Evolutionary conservation across 2,329 filamentous ascomycete species (phyloP).

Genomic region (Fusarium drepaniforme): DNA sequence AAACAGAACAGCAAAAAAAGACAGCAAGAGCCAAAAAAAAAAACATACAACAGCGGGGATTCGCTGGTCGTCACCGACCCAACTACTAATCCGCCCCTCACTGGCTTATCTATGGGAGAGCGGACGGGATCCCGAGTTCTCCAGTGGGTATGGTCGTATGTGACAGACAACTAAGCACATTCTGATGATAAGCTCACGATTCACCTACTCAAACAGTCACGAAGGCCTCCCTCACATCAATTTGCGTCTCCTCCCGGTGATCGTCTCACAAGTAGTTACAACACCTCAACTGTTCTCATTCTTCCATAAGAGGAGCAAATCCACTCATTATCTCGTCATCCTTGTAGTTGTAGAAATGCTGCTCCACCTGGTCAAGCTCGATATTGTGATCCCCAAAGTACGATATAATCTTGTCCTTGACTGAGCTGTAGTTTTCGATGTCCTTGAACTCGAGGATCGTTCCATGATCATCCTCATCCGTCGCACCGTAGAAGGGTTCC

Average conservation of each 20-base stretch:
- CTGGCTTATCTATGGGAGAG: constrained; percentile 3
- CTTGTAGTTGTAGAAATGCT: constrained; percentile 6
- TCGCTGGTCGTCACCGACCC: background rate
- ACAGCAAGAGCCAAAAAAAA: background rate
- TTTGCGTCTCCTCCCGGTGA: background rate
- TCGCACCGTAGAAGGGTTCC: constrained; percentile 12
- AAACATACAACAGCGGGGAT: constrained; percentile 7
- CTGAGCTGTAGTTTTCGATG: background rate
- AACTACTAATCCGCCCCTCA: background rate
- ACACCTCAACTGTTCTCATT: background rate
- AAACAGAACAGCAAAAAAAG: background rate
- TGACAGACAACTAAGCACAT: background rate
- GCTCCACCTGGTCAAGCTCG: background rate
- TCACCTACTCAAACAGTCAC: background rate
- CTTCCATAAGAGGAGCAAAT: constrained; percentile 39
- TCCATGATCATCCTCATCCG: background rate
- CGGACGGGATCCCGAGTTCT: constrained; percentile 4
- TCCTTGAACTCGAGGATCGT: background rate
- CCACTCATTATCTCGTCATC: background rate
- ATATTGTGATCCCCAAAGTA: constrained; percentile 5
- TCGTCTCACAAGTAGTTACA: background rate
- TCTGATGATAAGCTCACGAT: background rate
- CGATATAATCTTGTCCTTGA: background rate
- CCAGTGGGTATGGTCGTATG: constrained; percentile 7
- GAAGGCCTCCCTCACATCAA: too few relatives aligned